These are phyloP conservation scores for Cadophora sp. DNA, from an alignment of 2,329 filamentous ascomycete genomes.

Conservation along the genomic window DNA sequence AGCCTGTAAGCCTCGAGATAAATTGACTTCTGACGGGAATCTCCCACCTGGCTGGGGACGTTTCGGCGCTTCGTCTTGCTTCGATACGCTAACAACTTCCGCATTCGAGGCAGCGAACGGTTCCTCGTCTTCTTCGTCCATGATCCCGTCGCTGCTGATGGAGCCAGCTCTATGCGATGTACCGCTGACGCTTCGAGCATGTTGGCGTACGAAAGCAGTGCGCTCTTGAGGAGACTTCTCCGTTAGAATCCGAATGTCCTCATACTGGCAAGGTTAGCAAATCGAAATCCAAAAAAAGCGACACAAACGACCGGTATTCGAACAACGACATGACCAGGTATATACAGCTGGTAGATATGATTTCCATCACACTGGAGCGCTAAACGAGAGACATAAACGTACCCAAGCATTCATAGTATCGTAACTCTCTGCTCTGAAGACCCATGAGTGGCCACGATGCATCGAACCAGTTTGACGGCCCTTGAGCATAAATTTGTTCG, in stretches of 20 bases:
- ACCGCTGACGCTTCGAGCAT: constrained; percentile 79
- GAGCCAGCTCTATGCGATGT: constrained; percentile 64
- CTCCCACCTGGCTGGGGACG: constrained; percentile 92
- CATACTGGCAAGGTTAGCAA: constrained; percentile 59
- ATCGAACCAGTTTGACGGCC: constrained; percentile 91
- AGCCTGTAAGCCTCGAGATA: constrained; percentile 75
- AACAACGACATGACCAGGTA: not conserved
- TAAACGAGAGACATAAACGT: not conserved
- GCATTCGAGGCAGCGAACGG: constrained; percentile 64
- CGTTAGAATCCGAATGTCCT: constrained; percentile 88
- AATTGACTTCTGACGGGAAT: constrained; percentile 87
- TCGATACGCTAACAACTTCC: constrained; percentile 57
- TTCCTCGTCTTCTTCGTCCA: constrained; percentile 77
- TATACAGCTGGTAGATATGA: too few relatives aligned
- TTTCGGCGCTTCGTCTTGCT: constrained; percentile 60
- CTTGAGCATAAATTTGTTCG: constrained; percentile 98
- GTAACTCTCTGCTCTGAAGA: constrained; percentile 74
- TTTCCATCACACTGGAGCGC: not conserved
- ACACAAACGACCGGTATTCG: not conserved
- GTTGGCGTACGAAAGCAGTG: constrained; percentile 83
- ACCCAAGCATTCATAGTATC: constrained; percentile 95
- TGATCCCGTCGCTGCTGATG: constrained; percentile 75
- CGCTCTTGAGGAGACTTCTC: constrained; percentile 90
- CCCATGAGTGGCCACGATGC: constrained; percentile 81
- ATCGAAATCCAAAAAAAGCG: not conserved